These are phyloP conservation scores for Chrysoporthe deuterocubensis DNA, from an alignment of 2,329 filamentous ascomycete species.

Conservation along the genomic window DNA sequence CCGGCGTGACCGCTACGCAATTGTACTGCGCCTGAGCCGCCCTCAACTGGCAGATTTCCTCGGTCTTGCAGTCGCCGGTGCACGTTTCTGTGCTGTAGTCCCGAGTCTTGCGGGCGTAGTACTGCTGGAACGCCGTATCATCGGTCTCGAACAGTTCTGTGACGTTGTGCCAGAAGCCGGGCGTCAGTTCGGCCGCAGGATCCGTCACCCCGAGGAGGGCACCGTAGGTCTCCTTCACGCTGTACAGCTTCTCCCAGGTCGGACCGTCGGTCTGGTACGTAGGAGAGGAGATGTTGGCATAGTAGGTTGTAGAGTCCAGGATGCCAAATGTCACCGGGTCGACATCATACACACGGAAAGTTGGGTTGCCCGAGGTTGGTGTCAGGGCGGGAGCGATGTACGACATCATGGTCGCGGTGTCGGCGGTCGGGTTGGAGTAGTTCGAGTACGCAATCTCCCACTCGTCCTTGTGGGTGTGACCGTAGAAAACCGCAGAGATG, in stretches of 20 bases:
- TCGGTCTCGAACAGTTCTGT: constrained; percentile 44
- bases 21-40: constrained; percentile 44
- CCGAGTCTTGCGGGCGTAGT: constrained; percentile 42
- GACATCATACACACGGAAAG: constrained; percentile 62
- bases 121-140: constrained; percentile 42
- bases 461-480: constrained; percentile 61
- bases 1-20: constrained; percentile 33
- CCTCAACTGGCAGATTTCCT: constrained; percentile 43
- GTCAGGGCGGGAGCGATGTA: constrained; percentile 60
- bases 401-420: constrained; percentile 52
- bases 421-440: constrained; percentile 45
- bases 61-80: constrained; percentile 38
- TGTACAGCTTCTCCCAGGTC: constrained; percentile 60
- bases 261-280: constrained; percentile 50
- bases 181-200: constrained; percentile 51
- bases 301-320: constrained; percentile 58
- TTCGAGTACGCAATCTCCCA: constrained; percentile 60
- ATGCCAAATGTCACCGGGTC: constrained; percentile 61
- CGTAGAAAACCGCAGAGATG: constrained; percentile 57
- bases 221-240: constrained; percentile 59
- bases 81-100: constrained; percentile 40
- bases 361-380: constrained; percentile 58
- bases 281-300: constrained; percentile 53
- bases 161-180: constrained; percentile 51
- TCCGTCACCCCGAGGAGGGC: constrained; percentile 44